phyloP scores from a whole-genome alignment of 805 yeast species.

The Yamadazyma philogaea region DNA sequence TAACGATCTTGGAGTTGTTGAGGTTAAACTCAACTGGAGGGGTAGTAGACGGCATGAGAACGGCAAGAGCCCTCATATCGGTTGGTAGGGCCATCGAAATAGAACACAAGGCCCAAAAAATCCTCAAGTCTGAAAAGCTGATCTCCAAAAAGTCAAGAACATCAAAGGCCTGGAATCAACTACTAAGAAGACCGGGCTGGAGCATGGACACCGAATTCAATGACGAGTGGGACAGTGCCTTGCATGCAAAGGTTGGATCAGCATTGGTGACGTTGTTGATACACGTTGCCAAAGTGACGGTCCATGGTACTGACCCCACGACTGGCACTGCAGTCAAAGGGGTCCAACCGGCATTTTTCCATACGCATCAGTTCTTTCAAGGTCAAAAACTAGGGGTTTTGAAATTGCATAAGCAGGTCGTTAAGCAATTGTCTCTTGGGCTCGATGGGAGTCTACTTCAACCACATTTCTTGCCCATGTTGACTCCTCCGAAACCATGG shows the following conservation, averaged over 20 bases:
- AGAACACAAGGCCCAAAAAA: conserved; percentile 72
- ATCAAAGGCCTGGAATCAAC: conserved; percentile 45
- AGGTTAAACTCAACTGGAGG: conserved; percentile 75
- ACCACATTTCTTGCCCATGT: conserved; percentile 91
- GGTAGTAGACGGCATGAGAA: conserved; percentile 74
- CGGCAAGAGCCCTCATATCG: conserved; percentile 74
- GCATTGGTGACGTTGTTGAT: conserved; percentile 69
- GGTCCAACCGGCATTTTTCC: conserved; percentile 85
- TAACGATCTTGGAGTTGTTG: conserved; percentile 78
- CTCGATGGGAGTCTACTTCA: conserved; percentile 61
- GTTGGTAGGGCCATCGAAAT: conserved; percentile 83
- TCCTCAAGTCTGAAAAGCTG: conserved; percentile 55
- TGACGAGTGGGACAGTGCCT: conserved; percentile 26
- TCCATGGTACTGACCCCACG: conserved; percentile 75
- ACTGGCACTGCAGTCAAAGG: conserved; percentile 67
- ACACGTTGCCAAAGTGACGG: conserved; percentile 79
- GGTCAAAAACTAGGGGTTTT: conserved; percentile 83
- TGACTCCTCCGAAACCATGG: conserved; percentile 90
- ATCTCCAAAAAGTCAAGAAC: conserved; percentile 46
- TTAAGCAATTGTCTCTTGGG: conserved; percentile 64
- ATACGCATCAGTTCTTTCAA: conserved; percentile 74
- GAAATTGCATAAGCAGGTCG: conserved; percentile 67
- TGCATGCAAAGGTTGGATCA: conserved; percentile 71
- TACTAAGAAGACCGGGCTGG: conserved; percentile 27
- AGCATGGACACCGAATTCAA: conserved; percentile 11